phyloP scores from a whole-genome alignment of 208 protist genomes.

The Angomonas ambiguus region DNA sequence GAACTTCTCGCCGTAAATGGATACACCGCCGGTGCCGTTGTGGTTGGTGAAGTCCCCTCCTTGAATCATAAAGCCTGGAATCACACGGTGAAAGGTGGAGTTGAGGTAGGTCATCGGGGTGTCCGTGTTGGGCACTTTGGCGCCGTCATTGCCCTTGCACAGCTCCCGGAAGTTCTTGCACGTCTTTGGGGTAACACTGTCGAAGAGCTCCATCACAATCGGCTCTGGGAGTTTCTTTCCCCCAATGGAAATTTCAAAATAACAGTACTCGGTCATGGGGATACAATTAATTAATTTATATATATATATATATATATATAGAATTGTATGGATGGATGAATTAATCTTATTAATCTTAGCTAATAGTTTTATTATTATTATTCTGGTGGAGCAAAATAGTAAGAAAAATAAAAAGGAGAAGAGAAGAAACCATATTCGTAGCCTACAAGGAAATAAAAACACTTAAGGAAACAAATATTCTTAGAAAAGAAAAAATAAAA shows the following conservation, averaged over 20 bases:
- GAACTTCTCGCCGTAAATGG: slow-evolving; percentile 93
- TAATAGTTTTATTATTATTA: too few species aligned
- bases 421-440: too few species aligned
- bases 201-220: slow-evolving; percentile 92
- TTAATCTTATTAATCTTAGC: not conserved
- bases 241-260: slow-evolving; percentile 83
- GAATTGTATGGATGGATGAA: too few species aligned
- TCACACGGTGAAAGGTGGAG: slow-evolving; percentile 93
- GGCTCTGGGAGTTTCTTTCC: slow-evolving; percentile 61
- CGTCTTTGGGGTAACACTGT: slow-evolving; percentile 91
- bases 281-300: not conserved
- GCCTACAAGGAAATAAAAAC: too few species aligned
- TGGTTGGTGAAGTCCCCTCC: slow-evolving; percentile 94
- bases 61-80: slow-evolving; percentile 94
- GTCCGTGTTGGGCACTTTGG: slow-evolving; percentile 50
- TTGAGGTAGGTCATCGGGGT: slow-evolving; percentile 91
- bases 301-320: not conserved
- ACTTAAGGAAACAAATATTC: too few species aligned
- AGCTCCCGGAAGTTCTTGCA: slow-evolving; percentile 93
- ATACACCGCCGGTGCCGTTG: slow-evolving; percentile 92
- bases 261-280: slow-evolving; percentile 48
- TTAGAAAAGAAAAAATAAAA: too few species aligned
- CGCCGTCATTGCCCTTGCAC: slow-evolving; percentile 87
- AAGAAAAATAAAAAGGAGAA: too few species aligned
- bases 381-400: too few species aligned